Conservation (phyloP, 805 yeast genomes). For the Saturnispora serradocipensis region DNA sequence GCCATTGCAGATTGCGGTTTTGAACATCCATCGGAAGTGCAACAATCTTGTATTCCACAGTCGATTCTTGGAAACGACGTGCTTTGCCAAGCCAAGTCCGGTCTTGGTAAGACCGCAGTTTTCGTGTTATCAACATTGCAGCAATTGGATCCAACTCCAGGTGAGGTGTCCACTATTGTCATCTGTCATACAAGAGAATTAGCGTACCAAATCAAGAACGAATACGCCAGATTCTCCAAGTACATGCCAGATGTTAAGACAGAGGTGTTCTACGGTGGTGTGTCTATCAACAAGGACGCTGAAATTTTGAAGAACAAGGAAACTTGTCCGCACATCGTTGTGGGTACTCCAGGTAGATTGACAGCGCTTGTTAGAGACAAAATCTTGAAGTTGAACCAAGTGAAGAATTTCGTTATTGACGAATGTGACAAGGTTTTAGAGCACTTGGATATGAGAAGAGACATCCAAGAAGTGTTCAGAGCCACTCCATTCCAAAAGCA, state of each 20-base stretch:
- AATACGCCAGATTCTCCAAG: constrained; percentile 94
- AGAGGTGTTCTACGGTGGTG: constrained; percentile 96
- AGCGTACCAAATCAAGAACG: constrained; percentile 97
- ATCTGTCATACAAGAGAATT: constrained; percentile 98
- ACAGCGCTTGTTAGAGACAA: constrained; percentile 91
- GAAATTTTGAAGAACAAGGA: constrained; percentile 86
- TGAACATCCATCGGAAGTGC: constrained; percentile 99
- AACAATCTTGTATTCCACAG: constrained; percentile 97
- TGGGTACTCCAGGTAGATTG: constrained; percentile 97
- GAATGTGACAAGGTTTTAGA: constrained; percentile 98
- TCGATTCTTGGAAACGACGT: constrained; percentile 97
- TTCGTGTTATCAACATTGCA: constrained; percentile 92
- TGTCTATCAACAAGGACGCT: constrained; percentile 73
- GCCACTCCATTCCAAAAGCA: constrained; percentile 97
- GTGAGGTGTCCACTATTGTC: constrained; percentile 90
- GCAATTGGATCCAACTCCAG: constrained; percentile 95
- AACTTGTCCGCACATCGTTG: constrained; percentile 92
- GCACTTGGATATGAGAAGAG: constrained; percentile 84
- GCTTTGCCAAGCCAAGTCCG: constrained; percentile 97
- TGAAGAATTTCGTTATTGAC: constrained; percentile 91
- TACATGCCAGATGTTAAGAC: constrained; percentile 97
- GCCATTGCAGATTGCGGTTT: constrained; percentile 99
- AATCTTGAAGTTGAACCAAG: constrained; percentile 73
- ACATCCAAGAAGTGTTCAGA: constrained; percentile 95
- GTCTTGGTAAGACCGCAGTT: constrained; percentile 98